Evolutionary conservation across 768 basidiomycete species (phyloP), one percentile per base, ranked within the genome.

Genomic region (Mycena maculata): DNA sequence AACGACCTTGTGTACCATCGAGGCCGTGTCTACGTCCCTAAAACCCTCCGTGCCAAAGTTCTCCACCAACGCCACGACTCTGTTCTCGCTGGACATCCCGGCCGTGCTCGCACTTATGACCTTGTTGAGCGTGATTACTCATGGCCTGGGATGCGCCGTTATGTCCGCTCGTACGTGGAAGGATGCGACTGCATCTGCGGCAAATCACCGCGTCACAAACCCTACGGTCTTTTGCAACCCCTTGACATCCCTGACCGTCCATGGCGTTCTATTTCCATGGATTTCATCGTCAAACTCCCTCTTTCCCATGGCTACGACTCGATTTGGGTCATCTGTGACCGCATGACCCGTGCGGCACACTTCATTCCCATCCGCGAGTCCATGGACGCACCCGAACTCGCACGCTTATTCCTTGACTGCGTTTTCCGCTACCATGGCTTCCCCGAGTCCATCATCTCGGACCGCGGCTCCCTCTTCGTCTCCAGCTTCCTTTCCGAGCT

Each of bases 71-170:
- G n/a, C n/a, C n/a, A n/a, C n/a, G n/a, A n/a, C n/a, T n/a, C n/a
- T n/a, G n/a, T n/a, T n/a, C n/a, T n/a, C n/a, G n/a, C n/a, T n/a
- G 84, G 85, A 13, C 85, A 86, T 58, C 80, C 76, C 12, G 84
- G 85, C 4, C 73, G 69, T 13, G 65, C 60, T 4, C 72, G 73
- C 16, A 86, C 84, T 0, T 59, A 72, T 13, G 68, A 75, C 4
- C 45, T 47, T 25, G 45, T 47, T 10, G 23, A 13, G 7, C 45
- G 45, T 13, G 45, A 47, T 2, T 47, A 25, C 20, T 20, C 45
- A 12, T 48, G 47, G 47, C 47, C 47, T 6, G 47, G 22, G 18
- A 12, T 28, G 9, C 27, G 47, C 9, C 23, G 9, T 12, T 48
- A 27, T 13, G 27, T 30, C 47, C 27, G 16, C 10, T 12, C 8